Evolutionary conservation across 2,329 filamentous ascomycete genomes (phyloP).

Genomic region (Diaporthe longicolla): DNA sequence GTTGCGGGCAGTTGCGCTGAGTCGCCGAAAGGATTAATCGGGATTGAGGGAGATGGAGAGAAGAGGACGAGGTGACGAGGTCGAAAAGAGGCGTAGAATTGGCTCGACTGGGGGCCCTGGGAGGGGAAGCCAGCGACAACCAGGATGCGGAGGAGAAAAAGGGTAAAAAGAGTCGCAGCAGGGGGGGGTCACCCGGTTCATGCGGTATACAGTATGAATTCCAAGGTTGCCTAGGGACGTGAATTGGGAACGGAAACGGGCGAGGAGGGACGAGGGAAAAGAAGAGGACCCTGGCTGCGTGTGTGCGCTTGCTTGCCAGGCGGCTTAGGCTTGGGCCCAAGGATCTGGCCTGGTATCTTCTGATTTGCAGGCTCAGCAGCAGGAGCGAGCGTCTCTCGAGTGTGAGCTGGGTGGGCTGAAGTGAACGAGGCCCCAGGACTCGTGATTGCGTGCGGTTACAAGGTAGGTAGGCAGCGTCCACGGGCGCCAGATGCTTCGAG

Average conservation of each 20-base stretch:
- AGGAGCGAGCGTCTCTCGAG: not conserved
- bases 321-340: conserved; percentile 27
- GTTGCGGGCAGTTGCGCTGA: conserved; percentile 31
- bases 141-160: conserved; percentile 35
- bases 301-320: conserved; percentile 16
- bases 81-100: conserved; percentile 38
- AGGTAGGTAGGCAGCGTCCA: not conserved
- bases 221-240: conserved; percentile 19
- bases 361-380: conserved; percentile 21
- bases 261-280: conserved; percentile 6
- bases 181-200: conserved; percentile 27
- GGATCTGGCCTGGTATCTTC: conserved; percentile 22
- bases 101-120: conserved; percentile 37
- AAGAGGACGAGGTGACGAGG: conserved; percentile 36
- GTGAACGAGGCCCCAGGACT: conserved; percentile 12
- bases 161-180: conserved; percentile 34
- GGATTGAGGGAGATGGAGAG: conserved; percentile 37
- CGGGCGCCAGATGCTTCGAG: conserved; percentile 25
- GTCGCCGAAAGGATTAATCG: conserved; percentile 37
- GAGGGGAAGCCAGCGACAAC: conserved; percentile 36
- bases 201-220: conserved; percentile 37
- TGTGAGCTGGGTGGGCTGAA: conserved; percentile 19
- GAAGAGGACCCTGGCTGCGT: conserved; percentile 23
- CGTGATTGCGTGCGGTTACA: not conserved
- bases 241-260: conserved; percentile 24